Percentiles rank a stretch among this genome's conserved stretches.
These are phyloP conservation scores for Macrolepiota fuliginosa DNA, from an alignment of 768 basidiomycete genomes.

Conservation along the genomic window DNA sequence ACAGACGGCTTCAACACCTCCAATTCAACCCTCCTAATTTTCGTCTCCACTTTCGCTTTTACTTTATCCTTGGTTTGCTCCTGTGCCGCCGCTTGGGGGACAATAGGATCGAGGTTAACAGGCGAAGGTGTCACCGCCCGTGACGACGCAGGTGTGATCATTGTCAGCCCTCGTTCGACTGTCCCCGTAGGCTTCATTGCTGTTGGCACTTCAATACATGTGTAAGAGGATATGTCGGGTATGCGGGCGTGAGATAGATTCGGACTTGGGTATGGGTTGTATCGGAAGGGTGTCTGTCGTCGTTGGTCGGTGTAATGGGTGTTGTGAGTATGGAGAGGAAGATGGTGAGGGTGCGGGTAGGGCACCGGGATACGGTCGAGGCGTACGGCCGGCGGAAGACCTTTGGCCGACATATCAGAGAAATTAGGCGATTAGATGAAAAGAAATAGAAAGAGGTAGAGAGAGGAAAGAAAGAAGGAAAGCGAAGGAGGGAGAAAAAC, in stretches of 20 bases:
- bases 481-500: neutral
- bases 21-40: neutral
- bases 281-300: neutral
- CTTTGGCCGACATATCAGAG: conserved; percentile 4
- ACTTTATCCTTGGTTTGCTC: neutral
- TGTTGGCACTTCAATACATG: neutral
- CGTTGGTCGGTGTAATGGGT: neutral
- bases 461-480: neutral
- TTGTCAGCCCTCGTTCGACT: neutral
- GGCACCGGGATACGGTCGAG: conserved; percentile 2
- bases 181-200: neutral
- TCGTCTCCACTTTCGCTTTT: neutral
- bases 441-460: neutral
- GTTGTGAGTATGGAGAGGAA: too few relatives aligned
- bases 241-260: neutral
- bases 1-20: neutral
- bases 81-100: neutral
- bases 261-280: neutral
- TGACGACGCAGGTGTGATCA: conserved; percentile 7
- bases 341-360: neutral
- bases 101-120: neutral
- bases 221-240: neutral
- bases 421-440: neutral
- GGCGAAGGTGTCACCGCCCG: neutral
- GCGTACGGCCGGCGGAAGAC: conserved; percentile 4